Evolutionary conservation across 2,329 filamentous ascomycete species (phyloP).

Genomic region (Pseudogymnoascus sp.): DNA sequence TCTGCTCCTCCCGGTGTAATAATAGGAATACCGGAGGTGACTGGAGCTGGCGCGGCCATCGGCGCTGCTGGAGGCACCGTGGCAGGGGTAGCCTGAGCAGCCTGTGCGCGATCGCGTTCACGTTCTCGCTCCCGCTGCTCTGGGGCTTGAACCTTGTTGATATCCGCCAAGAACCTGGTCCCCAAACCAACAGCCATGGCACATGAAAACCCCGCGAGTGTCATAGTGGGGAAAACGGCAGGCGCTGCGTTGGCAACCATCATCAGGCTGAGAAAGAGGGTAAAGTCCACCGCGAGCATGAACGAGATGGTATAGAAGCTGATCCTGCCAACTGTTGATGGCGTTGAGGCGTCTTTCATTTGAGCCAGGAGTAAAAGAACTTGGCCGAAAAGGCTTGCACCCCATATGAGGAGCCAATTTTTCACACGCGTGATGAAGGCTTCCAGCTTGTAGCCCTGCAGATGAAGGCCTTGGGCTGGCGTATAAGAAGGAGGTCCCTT

Average conservation of each 20-base stretch:
- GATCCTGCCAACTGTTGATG: slow-evolving; percentile 58
- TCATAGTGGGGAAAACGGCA: slow-evolving; percentile 49
- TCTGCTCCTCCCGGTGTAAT: slow-evolving; percentile 23
- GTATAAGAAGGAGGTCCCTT: slow-evolving; percentile 54
- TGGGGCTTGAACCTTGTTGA: slow-evolving; percentile 55
- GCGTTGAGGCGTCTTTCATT: slow-evolving; percentile 59
- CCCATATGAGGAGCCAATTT: slow-evolving; percentile 51
- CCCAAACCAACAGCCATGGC: slow-evolving; percentile 53
- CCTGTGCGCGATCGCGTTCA: slow-evolving; percentile 17
- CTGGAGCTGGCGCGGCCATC: background rate
- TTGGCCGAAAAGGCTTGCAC: slow-evolving; percentile 52
- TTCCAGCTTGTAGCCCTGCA: slow-evolving; percentile 55
- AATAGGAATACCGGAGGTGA: slow-evolving; percentile 22
- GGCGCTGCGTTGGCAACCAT: slow-evolving; percentile 48
- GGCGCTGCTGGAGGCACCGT: slow-evolving; percentile 19
- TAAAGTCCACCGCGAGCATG: slow-evolving; percentile 56
- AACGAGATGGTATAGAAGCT: slow-evolving; percentile 56
- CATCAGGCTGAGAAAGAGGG: slow-evolving; percentile 47
- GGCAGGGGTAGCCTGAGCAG: slow-evolving; percentile 22
- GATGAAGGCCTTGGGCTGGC: slow-evolving; percentile 45
- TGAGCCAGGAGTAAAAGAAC: slow-evolving; percentile 55
- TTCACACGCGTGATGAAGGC: slow-evolving; percentile 50
- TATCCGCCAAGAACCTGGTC: slow-evolving; percentile 51
- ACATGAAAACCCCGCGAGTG: slow-evolving; percentile 45
- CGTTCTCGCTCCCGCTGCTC: slow-evolving; percentile 37